phyloP scores from a whole-genome alignment of 805 yeast genomes.

The Lipomyces orientalis region DNA sequence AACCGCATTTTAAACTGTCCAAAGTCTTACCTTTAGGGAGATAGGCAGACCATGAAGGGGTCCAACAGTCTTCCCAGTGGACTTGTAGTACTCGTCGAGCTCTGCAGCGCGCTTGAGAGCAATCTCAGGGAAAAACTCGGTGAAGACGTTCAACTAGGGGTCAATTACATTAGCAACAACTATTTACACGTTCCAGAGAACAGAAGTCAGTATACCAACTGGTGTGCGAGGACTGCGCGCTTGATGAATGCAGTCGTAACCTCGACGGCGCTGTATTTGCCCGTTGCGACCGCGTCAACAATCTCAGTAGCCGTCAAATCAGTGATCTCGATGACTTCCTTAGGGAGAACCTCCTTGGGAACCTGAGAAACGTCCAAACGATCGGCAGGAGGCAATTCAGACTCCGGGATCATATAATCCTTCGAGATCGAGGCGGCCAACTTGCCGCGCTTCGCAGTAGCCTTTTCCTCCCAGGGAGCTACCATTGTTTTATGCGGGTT shows the following conservation, averaged over 20 bases:
- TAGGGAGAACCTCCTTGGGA: constrained; percentile 35
- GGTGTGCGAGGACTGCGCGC: constrained; percentile 64
- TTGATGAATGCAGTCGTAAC: constrained; percentile 63
- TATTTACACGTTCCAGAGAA: not conserved
- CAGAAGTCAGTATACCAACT: constrained; percentile 50
- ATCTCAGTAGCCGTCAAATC: constrained; percentile 38
- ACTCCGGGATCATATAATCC: constrained; percentile 36
- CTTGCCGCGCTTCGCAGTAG: constrained; percentile 35
- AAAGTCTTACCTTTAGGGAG: constrained; percentile 53
- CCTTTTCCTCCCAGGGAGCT: constrained; percentile 32
- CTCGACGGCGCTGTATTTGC: constrained; percentile 51
- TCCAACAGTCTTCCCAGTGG: constrained; percentile 57
- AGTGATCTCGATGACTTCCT: constrained; percentile 41
- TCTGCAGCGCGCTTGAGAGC: constrained; percentile 63
- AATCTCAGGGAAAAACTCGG: constrained; percentile 57
- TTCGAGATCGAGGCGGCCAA: constrained; percentile 37
- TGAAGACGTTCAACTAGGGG: constrained; percentile 40
- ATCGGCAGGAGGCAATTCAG: constrained; percentile 37
- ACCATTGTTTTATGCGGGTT: not conserved
- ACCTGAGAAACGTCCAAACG: constrained; percentile 37
- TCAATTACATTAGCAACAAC: not conserved
- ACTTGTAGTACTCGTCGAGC: constrained; percentile 57
- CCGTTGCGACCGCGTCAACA: constrained; percentile 37
- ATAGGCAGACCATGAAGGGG: constrained; percentile 73
- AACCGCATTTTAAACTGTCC: not conserved